These are phyloP conservation scores for Articulospora tetracladia DNA, from an alignment of 495 filamentous ascomycete species.

Conservation along the genomic window DNA sequence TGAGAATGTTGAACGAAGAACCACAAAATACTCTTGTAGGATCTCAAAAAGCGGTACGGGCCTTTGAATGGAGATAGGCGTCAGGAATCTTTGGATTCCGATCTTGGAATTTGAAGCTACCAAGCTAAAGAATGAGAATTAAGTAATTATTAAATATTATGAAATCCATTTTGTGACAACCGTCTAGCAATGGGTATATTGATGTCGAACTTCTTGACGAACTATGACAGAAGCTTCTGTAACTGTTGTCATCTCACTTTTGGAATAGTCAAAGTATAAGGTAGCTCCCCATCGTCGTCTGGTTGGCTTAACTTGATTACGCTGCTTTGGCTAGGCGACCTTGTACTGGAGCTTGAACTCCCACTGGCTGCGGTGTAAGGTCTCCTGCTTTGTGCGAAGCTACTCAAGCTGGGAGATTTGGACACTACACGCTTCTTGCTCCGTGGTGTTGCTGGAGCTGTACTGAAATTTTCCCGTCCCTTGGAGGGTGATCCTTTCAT, in stretches of 20 bases:
- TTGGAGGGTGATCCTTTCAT: slow-evolving; percentile 34
- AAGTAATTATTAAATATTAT: too few relatives aligned
- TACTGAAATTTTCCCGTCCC: slow-evolving; percentile 37
- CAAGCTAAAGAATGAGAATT: too few relatives aligned
- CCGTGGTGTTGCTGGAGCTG: slow-evolving; percentile 48
- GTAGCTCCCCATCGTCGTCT: slow-evolving; percentile 16
- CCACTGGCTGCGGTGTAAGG: slow-evolving; percentile 34
- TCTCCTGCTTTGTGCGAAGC: slow-evolving; percentile 39
- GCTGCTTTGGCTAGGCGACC: slow-evolving; percentile 27
- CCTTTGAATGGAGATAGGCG: too few relatives aligned
- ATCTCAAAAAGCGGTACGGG: too few relatives aligned
- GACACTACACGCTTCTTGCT: slow-evolving; percentile 34
- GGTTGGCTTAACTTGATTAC: slow-evolving; percentile 21
- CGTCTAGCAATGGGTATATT: too few relatives aligned
- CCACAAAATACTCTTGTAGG: too few relatives aligned
- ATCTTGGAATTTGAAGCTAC: too few relatives aligned
- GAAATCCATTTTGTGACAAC: too few relatives aligned
- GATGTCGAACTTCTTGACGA: too few relatives aligned
- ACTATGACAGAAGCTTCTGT: too few relatives aligned
- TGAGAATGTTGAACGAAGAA: too few relatives aligned
- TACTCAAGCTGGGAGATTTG: slow-evolving; percentile 32
- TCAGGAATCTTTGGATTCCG: too few relatives aligned
- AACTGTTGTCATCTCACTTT: not conserved
- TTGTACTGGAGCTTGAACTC: slow-evolving; percentile 35
- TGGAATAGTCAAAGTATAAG: slow-evolving; percentile 22